Percentiles rank a stretch among this genome's conserved stretches.
Evolutionary conservation across 495 filamentous ascomycete genomes (phyloP).

Genomic region (Tuber aestivum): DNA sequence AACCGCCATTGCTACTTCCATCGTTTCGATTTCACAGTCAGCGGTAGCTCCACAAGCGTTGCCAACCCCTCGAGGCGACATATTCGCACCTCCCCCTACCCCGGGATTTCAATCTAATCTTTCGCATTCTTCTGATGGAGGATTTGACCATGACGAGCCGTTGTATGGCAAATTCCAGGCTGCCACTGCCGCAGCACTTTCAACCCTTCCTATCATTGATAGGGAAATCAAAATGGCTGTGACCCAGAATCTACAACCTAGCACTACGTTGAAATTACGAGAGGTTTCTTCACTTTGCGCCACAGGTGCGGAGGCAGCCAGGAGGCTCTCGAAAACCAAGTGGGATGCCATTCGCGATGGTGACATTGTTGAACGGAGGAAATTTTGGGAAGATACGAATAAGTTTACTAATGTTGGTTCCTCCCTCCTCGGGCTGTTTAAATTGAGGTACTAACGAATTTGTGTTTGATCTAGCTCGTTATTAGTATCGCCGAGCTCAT

Average conservation of each 20-base stretch:
- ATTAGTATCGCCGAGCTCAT: conserved; percentile 42
- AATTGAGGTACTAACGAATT: conserved; percentile 15
- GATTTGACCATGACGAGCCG: conserved; percentile 37
- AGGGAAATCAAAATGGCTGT: conserved; percentile 36
- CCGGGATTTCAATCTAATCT: conserved; percentile 18
- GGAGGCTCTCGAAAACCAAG: conserved; percentile 36
- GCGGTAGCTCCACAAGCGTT: conserved; percentile 18
- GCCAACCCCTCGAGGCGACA: conserved; percentile 25
- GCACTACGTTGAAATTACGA: conserved; percentile 34
- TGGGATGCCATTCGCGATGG: conserved; percentile 41
- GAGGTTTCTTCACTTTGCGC: conserved; percentile 38
- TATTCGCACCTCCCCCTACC: conserved; percentile 30
- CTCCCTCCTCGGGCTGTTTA: background rate
- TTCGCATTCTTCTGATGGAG: conserved; percentile 32
- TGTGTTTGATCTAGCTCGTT: conserved; percentile 21
- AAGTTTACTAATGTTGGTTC: conserved; percentile 37
- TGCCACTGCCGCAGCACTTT: conserved; percentile 33
- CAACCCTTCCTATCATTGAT: conserved; percentile 38
- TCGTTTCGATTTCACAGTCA: conserved; percentile 20
- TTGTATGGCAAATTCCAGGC: conserved; percentile 40
- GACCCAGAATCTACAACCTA: conserved; percentile 32
- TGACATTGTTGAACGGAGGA: conserved; percentile 38
- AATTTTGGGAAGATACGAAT: conserved; percentile 43
- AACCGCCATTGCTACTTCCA: conserved; percentile 23
- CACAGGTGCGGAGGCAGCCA: conserved; percentile 36